Percentiles rank a stretch among this genome's conserved stretches.
Conservation (phyloP, 2,329 filamentous ascomycete species). For the Aureobasidium sp. region DNA sequence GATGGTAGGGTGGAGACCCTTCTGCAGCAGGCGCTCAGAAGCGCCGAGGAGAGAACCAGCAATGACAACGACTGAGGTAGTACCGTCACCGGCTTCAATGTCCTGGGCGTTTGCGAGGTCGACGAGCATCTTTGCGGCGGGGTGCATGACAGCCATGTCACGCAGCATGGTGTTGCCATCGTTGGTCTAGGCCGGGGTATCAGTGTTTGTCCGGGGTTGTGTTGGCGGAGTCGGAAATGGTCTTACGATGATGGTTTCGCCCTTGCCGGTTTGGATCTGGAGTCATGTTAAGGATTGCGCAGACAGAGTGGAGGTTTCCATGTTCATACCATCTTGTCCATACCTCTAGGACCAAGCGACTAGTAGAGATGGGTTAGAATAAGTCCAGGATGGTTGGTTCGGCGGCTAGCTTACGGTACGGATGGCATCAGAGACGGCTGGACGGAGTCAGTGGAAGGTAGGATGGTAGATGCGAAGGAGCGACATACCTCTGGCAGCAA, state of each 20-base stretch:
- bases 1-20: constrained; percentile 93
- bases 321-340: constrained; percentile 83
- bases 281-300: constrained; percentile 18
- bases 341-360: constrained; percentile 89
- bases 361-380: constrained; percentile 24
- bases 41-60: constrained; percentile 90
- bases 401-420: constrained; percentile 55
- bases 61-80: constrained; percentile 96
- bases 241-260: constrained; percentile 81
- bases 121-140: constrained; percentile 98
- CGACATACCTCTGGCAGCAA: constrained; percentile 78
- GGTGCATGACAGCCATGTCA: constrained; percentile 98
- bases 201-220: constrained; percentile 21
- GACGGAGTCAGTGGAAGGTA: constrained; percentile 8
- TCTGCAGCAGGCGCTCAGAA: constrained; percentile 80
- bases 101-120: constrained; percentile 95
- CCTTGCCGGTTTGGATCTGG: constrained; percentile 85
- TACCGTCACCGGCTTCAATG: constrained; percentile 96
- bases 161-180: constrained; percentile 99
- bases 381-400: not conserved
- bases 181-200: constrained; percentile 60
- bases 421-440: constrained; percentile 95
- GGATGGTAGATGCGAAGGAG: not conserved
- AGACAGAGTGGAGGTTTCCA: constrained; percentile 17
- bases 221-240: not conserved